Percentiles rank a stretch among this genome's conserved stretches.
These are phyloP conservation scores for Prunella vulgaris DNA, from an alignment of 257 asterid genomes.

Conservation along the genomic window DNA sequence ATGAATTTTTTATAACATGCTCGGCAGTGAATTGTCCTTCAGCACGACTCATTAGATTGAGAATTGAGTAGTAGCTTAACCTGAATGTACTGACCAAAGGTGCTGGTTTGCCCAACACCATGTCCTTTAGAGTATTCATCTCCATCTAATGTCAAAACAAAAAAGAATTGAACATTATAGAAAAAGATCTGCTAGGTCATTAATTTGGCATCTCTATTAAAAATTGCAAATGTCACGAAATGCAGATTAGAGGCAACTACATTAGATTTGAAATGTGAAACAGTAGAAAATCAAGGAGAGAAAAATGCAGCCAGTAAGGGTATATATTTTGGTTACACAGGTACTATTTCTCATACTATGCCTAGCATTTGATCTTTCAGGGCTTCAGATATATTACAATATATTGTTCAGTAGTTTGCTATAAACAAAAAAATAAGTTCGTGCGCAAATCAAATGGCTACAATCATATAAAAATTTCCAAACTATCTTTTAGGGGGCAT, in stretches of 20 bases:
- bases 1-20: slow-evolving; percentile 89
- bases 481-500: slow-evolving; percentile 5
- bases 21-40: slow-evolving; percentile 98
- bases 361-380: background rate
- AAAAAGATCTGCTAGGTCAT: background rate
- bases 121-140: slow-evolving; percentile 89
- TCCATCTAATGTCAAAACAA: slow-evolving; percentile 63
- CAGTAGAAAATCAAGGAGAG: background rate
- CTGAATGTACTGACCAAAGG: slow-evolving; percentile 96
- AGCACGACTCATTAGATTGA: slow-evolving; percentile 95
- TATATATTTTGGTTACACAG: background rate
- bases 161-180: background rate
- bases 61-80: slow-evolving; percentile 89
- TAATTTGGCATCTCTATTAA: background rate
- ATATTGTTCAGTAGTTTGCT: background rate
- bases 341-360: background rate
- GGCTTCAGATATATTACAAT: background rate
- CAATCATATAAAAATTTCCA: background rate
- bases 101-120: slow-evolving; percentile 98
- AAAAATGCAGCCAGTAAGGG: background rate
- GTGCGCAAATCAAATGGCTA: slow-evolving; percentile 6
- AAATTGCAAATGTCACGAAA: slow-evolving; percentile 9
- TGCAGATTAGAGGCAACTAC: slow-evolving; percentile 5
- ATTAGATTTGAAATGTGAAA: background rate
- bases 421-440: background rate